Evolutionary conservation across 2,329 filamentous ascomycete species (phyloP).

Genomic region (Juglanconis oblonga): DNA sequence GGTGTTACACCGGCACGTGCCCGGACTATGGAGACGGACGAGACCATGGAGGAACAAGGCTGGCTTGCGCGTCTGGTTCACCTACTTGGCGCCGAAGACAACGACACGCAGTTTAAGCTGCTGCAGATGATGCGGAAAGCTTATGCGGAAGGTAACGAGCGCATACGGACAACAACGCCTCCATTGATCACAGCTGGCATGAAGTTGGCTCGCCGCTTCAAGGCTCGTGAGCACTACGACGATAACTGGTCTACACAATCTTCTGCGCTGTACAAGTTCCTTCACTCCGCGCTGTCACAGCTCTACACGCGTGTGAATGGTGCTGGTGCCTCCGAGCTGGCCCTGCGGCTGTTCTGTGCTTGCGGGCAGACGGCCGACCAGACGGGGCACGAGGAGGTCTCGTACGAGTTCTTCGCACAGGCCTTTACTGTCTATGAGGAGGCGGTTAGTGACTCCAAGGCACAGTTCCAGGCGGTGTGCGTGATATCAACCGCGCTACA

Average conservation of each 20-base stretch:
- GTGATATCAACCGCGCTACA: conserved; percentile 88
- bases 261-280: conserved; percentile 89
- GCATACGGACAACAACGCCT: conserved; percentile 92
- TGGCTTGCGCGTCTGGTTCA: conserved; percentile 94
- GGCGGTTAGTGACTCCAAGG: conserved; percentile 89
- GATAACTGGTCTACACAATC: conserved; percentile 62
- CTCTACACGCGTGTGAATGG: conserved; percentile 82
- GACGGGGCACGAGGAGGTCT: conserved; percentile 88
- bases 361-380: conserved; percentile 92
- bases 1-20: conserved; percentile 73
- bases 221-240: conserved; percentile 80
- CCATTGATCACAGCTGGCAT: conserved; percentile 86
- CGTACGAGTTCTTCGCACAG: conserved; percentile 97
- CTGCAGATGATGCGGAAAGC: conserved; percentile 84
- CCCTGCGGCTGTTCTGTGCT: conserved; percentile 83
- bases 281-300: conserved; percentile 82
- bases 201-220: conserved; percentile 85
- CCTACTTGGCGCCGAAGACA: conserved; percentile 76
- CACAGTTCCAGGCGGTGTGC: conserved; percentile 96
- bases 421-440: conserved; percentile 98
- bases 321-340: conserved; percentile 78
- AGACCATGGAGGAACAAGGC: conserved; percentile 96
- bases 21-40: conserved; percentile 80
- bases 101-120: conserved; percentile 91
- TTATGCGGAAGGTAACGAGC: conserved; percentile 87